A percentile compares a stretch with the other conserved stretches of the same genome.
phyloP scores from a whole-genome alignment of 2,329 filamentous ascomycete genomes.

The Neophaeococcomyces mojaviensis region DNA sequence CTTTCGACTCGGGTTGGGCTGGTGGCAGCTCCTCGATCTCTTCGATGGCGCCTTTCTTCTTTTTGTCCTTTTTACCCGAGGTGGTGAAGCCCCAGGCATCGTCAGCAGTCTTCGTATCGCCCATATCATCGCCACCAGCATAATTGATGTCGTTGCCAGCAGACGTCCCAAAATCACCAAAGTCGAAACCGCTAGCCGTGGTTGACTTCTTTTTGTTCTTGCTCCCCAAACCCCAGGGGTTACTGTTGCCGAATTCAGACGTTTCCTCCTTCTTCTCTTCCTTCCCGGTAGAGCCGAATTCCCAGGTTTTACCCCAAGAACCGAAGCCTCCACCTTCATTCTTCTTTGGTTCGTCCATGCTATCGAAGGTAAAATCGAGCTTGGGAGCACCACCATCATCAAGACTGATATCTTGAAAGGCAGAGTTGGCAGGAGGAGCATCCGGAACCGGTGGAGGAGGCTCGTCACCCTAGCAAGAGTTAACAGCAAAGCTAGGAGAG shows the following conservation, averaged over 20 bases:
- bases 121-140: constrained; percentile 37
- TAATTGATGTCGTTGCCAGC: constrained; percentile 35
- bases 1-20: constrained; percentile 20
- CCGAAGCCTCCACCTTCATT: constrained; percentile 42
- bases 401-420: constrained; percentile 64
- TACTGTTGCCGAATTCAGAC: constrained; percentile 24
- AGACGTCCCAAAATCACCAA: constrained; percentile 33
- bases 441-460: constrained; percentile 29
- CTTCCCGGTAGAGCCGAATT: constrained; percentile 34
- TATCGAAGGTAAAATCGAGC: constrained; percentile 49
- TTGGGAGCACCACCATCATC: constrained; percentile 52
- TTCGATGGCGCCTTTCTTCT: constrained; percentile 35
- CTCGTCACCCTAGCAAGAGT: constrained; percentile 23
- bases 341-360: constrained; percentile 34
- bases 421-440: constrained; percentile 33
- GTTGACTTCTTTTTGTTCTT: constrained; percentile 34
- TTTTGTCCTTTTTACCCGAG: constrained; percentile 40
- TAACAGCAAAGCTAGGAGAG: constrained; percentile 3
- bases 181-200: constrained; percentile 33
- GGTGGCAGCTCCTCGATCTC: constrained; percentile 30
- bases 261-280: constrained; percentile 23
- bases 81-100: constrained; percentile 32
- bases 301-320: constrained; percentile 55
- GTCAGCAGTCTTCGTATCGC: constrained; percentile 32
- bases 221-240: constrained; percentile 33